Evolutionary conservation across 2,329 filamentous ascomycete genomes (phyloP).

Genomic region (Penicillium sp.): DNA sequence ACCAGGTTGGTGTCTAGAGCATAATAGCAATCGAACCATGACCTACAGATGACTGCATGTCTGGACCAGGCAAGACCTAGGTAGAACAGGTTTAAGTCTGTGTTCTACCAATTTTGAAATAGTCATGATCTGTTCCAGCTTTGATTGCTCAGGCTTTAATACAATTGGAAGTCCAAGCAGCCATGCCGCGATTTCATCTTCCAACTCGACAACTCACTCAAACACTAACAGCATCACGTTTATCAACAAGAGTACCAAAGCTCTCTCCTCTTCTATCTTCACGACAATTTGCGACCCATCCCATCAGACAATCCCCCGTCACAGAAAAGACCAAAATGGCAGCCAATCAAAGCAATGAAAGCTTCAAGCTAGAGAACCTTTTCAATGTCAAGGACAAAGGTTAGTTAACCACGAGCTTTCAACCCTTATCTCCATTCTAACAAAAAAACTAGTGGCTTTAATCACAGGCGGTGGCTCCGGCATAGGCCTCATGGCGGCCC

Average conservation of each 20-base stretch:
- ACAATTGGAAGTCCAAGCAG: neutral
- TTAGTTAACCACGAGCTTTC: slow-evolving; percentile 2
- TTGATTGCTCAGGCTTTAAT: neutral
- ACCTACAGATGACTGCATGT: neutral
- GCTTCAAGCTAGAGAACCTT: slow-evolving; percentile 52
- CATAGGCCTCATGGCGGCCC: slow-evolving; percentile 64
- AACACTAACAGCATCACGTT: neutral
- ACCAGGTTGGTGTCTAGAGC: neutral
- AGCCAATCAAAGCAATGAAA: slow-evolving; percentile 39
- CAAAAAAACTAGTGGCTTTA: slow-evolving; percentile 48
- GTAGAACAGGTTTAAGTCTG: neutral
- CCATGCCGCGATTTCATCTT: neutral
- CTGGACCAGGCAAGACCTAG: neutral
- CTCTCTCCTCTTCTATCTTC: neutral
- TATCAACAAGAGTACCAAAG: neutral
- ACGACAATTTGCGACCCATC: neutral
- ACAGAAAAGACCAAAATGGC: slow-evolving; percentile 17
- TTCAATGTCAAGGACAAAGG: slow-evolving; percentile 55
- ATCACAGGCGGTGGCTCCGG: slow-evolving; percentile 64
- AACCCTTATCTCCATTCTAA: slow-evolving; percentile 7
- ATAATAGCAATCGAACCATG: neutral
- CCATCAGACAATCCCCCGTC: neutral
- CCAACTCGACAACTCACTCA: neutral
- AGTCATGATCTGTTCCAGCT: neutral
- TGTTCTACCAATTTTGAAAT: neutral